Evolutionary conservation across 2,329 filamentous ascomycete species (phyloP).

Genomic region (Aquanectria penicillioides): DNA sequence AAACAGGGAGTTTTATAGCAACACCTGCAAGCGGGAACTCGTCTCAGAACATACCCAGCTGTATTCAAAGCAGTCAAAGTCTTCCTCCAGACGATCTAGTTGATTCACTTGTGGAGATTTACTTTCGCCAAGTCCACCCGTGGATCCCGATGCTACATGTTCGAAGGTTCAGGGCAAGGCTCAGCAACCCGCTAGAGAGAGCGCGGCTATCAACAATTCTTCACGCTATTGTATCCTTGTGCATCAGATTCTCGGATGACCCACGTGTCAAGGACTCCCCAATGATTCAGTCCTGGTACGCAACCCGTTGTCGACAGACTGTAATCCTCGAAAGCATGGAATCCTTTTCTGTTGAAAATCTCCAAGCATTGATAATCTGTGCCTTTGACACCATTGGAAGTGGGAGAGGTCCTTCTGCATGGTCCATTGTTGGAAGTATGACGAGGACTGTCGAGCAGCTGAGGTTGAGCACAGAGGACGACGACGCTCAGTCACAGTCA

Average conservation of each 20-base stretch:
- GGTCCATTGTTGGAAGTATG: slow-evolving; percentile 52
- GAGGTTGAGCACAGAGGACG: slow-evolving; percentile 48
- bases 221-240: slow-evolving; percentile 47
- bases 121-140: slow-evolving; percentile 50
- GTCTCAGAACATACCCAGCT: neutral
- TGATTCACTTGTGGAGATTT: slow-evolving; percentile 46
- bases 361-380: slow-evolving; percentile 48
- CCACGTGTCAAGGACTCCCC: slow-evolving; percentile 36
- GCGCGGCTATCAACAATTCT: slow-evolving; percentile 44
- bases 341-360: slow-evolving; percentile 47
- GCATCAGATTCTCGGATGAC: slow-evolving; percentile 41
- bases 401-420: slow-evolving; percentile 46
- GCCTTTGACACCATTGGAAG: slow-evolving; percentile 50
- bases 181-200: slow-evolving; percentile 27
- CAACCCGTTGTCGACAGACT: slow-evolving; percentile 41
- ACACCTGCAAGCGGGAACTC: neutral
- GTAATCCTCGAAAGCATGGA: slow-evolving; percentile 48
- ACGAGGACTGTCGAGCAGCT: slow-evolving; percentile 52
- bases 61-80: slow-evolving; percentile 3
- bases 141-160: slow-evolving; percentile 48
- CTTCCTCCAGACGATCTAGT: slow-evolving; percentile 46
- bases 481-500: slow-evolving; percentile 39
- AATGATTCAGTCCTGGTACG: slow-evolving; percentile 34
- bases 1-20: neutral
- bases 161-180: slow-evolving; percentile 33